Evolutionary conservation across 2,329 filamentous ascomycete species (phyloP).

Genomic region (Emergomyces orientalis): DNA sequence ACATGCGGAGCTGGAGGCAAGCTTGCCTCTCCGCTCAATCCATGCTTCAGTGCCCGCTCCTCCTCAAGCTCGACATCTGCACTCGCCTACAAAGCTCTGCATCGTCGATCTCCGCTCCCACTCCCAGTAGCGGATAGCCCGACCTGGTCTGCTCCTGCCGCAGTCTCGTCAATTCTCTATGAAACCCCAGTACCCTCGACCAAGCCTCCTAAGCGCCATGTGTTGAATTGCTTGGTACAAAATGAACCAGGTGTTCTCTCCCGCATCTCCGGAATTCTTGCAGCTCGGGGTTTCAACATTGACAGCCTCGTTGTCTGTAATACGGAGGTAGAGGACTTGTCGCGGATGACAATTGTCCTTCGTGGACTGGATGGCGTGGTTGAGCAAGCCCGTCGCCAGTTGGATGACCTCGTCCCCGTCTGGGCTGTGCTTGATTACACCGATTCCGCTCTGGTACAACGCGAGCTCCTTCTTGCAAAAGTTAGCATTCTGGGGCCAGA

Average conservation of each 20-base stretch:
- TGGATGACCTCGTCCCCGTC: slow-evolving; percentile 93
- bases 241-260: slow-evolving; percentile 98
- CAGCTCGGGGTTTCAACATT: slow-evolving; percentile 96
- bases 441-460: slow-evolving; percentile 81
- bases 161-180: slow-evolving; percentile 97
- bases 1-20: slow-evolving; percentile 12
- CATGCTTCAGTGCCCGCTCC: slow-evolving; percentile 1
- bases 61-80: slow-evolving; percentile 65
- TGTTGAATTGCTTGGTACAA: slow-evolving; percentile 97
- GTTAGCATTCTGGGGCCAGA: slow-evolving; percentile 93
- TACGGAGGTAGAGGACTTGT: slow-evolving; percentile 93
- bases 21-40: not conserved
- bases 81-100: slow-evolving; percentile 92
- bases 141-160: slow-evolving; percentile 81
- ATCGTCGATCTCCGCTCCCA: slow-evolving; percentile 76
- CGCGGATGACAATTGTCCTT: slow-evolving; percentile 97
- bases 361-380: slow-evolving; percentile 97
- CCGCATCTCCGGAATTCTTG: slow-evolving; percentile 89
- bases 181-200: slow-evolving; percentile 82
- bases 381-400: slow-evolving; percentile 87
- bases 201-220: slow-evolving; percentile 81
- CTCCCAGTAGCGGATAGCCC: slow-evolving; percentile 68
- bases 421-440: slow-evolving; percentile 99
- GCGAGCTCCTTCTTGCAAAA: slow-evolving; percentile 90
- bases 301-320: slow-evolving; percentile 96